Evolutionary conservation across 805 yeast genomes (phyloP).

Genomic region (Clavispora fructus): DNA sequence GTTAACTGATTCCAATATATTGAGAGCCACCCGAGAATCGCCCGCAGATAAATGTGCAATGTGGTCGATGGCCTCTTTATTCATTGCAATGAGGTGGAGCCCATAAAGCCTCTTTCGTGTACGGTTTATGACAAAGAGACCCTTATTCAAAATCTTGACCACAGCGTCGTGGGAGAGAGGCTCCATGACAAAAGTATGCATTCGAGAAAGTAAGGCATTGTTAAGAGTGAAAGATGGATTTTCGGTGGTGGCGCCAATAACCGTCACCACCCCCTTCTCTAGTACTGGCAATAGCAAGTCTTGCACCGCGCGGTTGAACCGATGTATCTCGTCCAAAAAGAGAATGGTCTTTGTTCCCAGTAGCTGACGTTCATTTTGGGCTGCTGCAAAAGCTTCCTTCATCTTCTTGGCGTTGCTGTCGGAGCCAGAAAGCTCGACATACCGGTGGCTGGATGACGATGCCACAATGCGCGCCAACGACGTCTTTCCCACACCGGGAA

Average conservation of each 20-base stretch:
- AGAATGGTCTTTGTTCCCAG: conserved; percentile 30
- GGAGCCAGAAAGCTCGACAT: conserved; percentile 38
- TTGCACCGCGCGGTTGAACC: conserved; percentile 40
- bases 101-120: conserved; percentile 49
- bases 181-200: conserved; percentile 43
- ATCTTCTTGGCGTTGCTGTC: conserved; percentile 32
- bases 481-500: conserved; percentile 43
- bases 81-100: conserved; percentile 47
- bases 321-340: conserved; percentile 40
- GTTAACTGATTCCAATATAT: conserved; percentile 69
- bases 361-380: conserved; percentile 30
- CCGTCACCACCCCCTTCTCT: conserved; percentile 35
- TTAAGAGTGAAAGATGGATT: conserved; percentile 49
- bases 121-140: conserved; percentile 47
- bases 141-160: conserved; percentile 38
- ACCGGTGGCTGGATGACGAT: conserved; percentile 23
- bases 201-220: conserved; percentile 38
- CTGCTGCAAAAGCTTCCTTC: conserved; percentile 30
- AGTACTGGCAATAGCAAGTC: conserved; percentile 38
- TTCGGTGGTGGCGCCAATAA: conserved; percentile 53
- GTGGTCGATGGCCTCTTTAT: conserved; percentile 56
- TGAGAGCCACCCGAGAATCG: conserved; percentile 81
- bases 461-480: conserved; percentile 38
- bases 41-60: conserved; percentile 76
- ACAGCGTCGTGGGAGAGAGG: conserved; percentile 28